Base-by-base conservation (phyloP, 2,329 filamentous ascomycete species). In the Ceratocystiopsis sp. region DNA sequence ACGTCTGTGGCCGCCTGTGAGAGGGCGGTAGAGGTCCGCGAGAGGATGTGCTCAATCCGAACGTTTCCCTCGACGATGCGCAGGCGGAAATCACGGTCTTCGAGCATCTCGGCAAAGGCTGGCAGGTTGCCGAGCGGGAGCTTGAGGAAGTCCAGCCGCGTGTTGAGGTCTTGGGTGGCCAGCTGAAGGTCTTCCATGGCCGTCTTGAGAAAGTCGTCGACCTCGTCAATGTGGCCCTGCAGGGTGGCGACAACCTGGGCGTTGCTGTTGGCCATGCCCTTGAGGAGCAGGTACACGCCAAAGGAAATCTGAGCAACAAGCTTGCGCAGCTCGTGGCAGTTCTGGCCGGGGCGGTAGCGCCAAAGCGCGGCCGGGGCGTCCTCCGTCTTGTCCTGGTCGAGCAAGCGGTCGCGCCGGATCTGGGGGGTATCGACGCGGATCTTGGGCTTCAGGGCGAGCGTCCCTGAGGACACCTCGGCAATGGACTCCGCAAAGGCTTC, bases 231-330 rank as follows among this genome's bases (percentile, higher is more conserved):
- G 59, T 96, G 89, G 14, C 75, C 78, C 55, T 95, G 85, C 44
- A 96, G 68, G 42, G 96, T 96, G 50, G 72, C 78, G 49, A 94
- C 79, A 13, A 95, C 89, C 57, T 93, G 84, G 33, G 77, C 70
- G 51, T 93, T 83, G 51, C 84, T 93, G 60, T 89, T 93, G 42
- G 91, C 87, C 58, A 93, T 75, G 47, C 79, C 78, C 54, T 87
- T 79, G 44, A 93, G 75, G 45, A 96, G 64, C 38, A 96, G 67
- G 58, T 95, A 87, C 35, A 96, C 79, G 17, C 91, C 89, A 59
- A 96, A 96, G 2, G 85, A 80, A 52, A 96, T 87, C 60, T 96
- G 89, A 15, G 89, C 79, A 56, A 93, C 74, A 40, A 95, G 73
- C 63, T 95, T 95, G 67, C 80, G 80, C 46, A 96, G 66, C 49